Conservation (phyloP, 1,139 yeast genomes). For the Saccharomyces pastorianus region DNA sequence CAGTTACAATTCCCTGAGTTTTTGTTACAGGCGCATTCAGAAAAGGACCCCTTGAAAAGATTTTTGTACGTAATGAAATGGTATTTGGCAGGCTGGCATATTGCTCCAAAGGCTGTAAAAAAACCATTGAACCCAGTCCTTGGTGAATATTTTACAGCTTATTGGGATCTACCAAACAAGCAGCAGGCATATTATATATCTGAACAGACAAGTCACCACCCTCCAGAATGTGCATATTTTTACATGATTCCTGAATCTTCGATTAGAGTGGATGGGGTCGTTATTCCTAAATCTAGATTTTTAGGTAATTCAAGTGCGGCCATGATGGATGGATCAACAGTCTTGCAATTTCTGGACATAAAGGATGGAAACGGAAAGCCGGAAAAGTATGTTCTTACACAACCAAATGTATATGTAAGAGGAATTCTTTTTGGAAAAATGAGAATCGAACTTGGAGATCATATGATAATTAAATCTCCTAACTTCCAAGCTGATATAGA, state of each 20-base stretch:
- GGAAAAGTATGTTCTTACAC: constrained; percentile 71
- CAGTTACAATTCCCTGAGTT: constrained; percentile 77
- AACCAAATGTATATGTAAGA: constrained; percentile 93
- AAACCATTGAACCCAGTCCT: constrained; percentile 92
- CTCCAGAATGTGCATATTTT: constrained; percentile 94
- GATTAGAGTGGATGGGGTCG: constrained; percentile 82
- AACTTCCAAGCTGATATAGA: constrained; percentile 71
- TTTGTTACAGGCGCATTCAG: constrained; percentile 57
- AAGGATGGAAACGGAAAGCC: constrained; percentile 39
- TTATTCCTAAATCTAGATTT: constrained; percentile 79
- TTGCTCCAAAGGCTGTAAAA: constrained; percentile 96
- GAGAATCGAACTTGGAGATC: constrained; percentile 88
- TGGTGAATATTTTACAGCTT: constrained; percentile 84
- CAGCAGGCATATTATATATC: constrained; percentile 73
- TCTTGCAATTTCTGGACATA: constrained; percentile 60
- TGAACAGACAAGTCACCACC: constrained; percentile 96
- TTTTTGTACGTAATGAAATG: constrained; percentile 70
- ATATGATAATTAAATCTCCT: constrained; percentile 63
- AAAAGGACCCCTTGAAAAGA: constrained; percentile 52
- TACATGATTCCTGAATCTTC: constrained; percentile 73
- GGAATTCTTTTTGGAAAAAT: constrained; percentile 87
- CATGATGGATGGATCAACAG: constrained; percentile 87
- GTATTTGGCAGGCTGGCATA: constrained; percentile 95
- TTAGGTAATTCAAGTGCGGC: constrained; percentile 96
- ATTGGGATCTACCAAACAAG: constrained; percentile 78